Evolutionary conservation across 352 stramenopile species (phyloP), one percentile per base, ranked within the genome.

Genomic region (Phytophthora pinifolia): DNA sequence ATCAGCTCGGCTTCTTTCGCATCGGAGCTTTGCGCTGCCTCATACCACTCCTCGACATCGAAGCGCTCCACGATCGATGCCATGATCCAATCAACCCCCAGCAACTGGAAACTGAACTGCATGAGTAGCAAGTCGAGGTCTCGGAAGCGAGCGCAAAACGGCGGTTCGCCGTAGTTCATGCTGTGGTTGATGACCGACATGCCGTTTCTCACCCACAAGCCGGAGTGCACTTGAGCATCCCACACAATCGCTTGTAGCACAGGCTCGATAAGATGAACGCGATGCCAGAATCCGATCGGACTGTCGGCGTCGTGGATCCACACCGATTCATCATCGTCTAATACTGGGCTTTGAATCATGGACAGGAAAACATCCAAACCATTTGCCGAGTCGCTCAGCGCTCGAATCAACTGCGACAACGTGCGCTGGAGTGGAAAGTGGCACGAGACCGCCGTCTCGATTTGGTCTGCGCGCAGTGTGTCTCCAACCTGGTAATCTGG

Each of bases 151-250:
- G 84, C 70, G 54, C 85, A 95, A 53, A 92, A 95, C 14, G 82
- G 82, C n/a, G 85, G 85, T 42, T 95, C 85, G 9, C 83, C 85
- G 54, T 95, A 95, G 56, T 95, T 95, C 81, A 95, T 93, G 43
- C 83, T 95, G 56, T 95, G 85, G 49, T 92, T 95, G 25, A 92
- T 73, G 33, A 95, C 80, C 5, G 81, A 86, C 58, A 88, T 81
- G 1, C 85, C 85, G 53, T 95, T 95, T 29, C 85, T 83, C 10
- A 92, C 79, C 85, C 85, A 95, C 34, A 95, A 69, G 4, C 83
- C 80, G 0, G 75, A 87, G 49, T 94, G 85, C 1, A 94, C 85
- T 59, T 94, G 82, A 13, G 85, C 76, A 49, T 94, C 85, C 85
- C 85, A 94, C n/a, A 94, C 80, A 33, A 94, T 89, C 14, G 82